Evolutionary conservation across 495 filamentous ascomycete species (phyloP).

Genomic region (Annulohypoxylon stygium): DNA sequence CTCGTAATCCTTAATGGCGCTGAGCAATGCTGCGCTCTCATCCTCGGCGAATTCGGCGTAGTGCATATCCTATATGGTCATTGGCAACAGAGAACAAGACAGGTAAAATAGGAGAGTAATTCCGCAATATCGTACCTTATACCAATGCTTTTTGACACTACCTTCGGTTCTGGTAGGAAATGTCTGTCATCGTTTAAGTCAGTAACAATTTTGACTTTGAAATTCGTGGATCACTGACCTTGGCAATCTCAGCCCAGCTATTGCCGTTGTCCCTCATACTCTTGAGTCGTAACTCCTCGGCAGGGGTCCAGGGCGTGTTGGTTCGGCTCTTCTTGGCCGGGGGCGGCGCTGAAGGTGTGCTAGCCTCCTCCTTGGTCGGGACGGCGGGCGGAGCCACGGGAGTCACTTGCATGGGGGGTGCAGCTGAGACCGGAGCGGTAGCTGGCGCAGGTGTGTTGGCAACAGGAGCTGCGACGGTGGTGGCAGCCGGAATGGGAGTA

Average conservation of each 20-base stretch:
- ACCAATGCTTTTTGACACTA: constrained; percentile 99
- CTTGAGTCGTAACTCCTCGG: constrained; percentile 93
- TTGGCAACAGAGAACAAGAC: constrained; percentile 49
- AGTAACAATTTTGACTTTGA: constrained; percentile 26
- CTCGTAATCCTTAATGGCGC: constrained; percentile 98
- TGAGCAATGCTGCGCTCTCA: constrained; percentile 89
- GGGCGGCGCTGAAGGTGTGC: constrained; percentile 59
- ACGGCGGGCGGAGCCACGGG: constrained; percentile 50
- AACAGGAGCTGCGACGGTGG: constrained; percentile 41
- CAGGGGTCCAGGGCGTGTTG: constrained; percentile 97
- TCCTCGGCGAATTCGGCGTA: constrained; percentile 99
- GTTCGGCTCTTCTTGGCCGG: constrained; percentile 92
- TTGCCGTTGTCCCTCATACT: constrained; percentile 91
- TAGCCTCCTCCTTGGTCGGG: constrained; percentile 50
- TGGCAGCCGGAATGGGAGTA: constrained; percentile 38
- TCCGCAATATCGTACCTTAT: constrained; percentile 75
- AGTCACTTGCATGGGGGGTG: constrained; percentile 52
- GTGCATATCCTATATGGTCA: constrained; percentile 85
- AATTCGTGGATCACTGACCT: constrained; percentile 65
- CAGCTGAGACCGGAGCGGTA: constrained; percentile 46
- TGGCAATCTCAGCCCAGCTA: constrained; percentile 98
- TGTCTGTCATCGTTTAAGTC: constrained; percentile 66
- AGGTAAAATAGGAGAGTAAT: constrained; percentile 15
- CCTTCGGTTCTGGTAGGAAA: constrained; percentile 95
- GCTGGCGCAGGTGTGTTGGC: constrained; percentile 46